Evolutionary conservation across 192 early-diverging fungal species (phyloP), one percentile per base, ranked within the genome.

Genomic region (Backusella circina): DNA sequence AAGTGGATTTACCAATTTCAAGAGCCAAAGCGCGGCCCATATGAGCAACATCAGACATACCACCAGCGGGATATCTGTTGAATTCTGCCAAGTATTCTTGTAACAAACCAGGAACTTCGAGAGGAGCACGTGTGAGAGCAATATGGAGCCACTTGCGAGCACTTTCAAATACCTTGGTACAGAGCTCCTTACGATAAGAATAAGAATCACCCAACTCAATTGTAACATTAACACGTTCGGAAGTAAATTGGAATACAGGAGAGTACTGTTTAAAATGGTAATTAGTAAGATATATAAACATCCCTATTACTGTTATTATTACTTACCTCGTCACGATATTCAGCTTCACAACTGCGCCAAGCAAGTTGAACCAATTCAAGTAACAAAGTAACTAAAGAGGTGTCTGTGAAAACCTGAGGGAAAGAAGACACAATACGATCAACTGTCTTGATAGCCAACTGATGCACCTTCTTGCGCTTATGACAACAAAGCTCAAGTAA

Each of bases 291-390:
- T 18, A 80, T 21, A 67, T 18, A 68, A 9, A n/a, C 12, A 67
- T 67, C 31, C 0, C 13, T 28, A 67, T 57, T 38, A 67, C 33
- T 41, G 16, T 77, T 57, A n/a, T 32, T 57, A 23, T 30, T 21
- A 64, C 8, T 37, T 78, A 83, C 82, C 73, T 95, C 91, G 70
- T 92, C 91, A 36, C 90, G 87, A 73, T 93, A 86, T 86, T 92
- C 94, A 31, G 88, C 90, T 75, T 91, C 90, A 75, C 92, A 91
- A 71, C 90, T 90, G 57, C 86, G 78, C 96, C 92, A 97, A 39
- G 92, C 80, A 15, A 93, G 84, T 74, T 93, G 91, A 16, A 96
- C 87, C 13, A 97, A 77, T 82, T 99, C 97, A 28, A 99, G 80
- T 70, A 96, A 85, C 16, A 91, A 85, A 41, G 84, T 86, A 13